Conservation (phyloP, 1,284 basidiomycete genomes). For the Papiliotrema nemorosa region DNA sequence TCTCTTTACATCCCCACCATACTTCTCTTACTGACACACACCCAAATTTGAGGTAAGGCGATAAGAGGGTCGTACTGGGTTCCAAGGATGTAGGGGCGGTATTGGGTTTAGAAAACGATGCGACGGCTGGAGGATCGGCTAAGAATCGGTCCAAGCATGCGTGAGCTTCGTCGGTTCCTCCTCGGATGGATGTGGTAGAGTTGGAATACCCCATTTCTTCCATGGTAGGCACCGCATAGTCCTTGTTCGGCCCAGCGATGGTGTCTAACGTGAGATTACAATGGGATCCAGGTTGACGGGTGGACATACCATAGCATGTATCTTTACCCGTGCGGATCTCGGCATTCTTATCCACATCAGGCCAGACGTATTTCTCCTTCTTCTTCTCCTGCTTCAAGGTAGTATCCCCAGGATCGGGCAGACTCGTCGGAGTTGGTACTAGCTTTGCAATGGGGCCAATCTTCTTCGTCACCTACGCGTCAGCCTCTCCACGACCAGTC, state of each 20-base stretch:
- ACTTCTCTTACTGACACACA: conserved; percentile 52
- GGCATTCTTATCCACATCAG: conserved; percentile 38
- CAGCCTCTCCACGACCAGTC: too few relatives aligned
- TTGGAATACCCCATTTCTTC: conserved; percentile 51
- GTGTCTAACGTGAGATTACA: conserved; percentile 34
- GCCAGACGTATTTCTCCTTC: conserved; percentile 15
- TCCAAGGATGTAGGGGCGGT: conserved; percentile 52
- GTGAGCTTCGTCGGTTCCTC: conserved; percentile 54
- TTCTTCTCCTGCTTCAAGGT: conserved; percentile 22
- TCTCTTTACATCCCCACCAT: conserved; percentile 48
- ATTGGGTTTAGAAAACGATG: conserved; percentile 55
- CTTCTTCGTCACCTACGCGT: conserved; percentile 30
- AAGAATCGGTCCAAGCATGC: conserved; percentile 49
- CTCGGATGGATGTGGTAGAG: conserved; percentile 52
- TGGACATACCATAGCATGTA: conserved; percentile 37
- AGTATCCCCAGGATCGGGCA: conserved; percentile 39
- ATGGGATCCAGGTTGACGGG: not conserved
- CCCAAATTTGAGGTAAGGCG: conserved; percentile 55
- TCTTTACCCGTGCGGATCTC: conserved; percentile 32
- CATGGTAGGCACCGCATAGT: conserved; percentile 54
- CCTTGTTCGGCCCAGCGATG: conserved; percentile 46
- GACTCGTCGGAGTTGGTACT: conserved; percentile 24
- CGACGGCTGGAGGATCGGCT: conserved; percentile 46
- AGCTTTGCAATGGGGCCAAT: conserved; percentile 27
- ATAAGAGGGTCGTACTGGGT: conserved; percentile 51